Percentiles rank a stretch among this genome's conserved stretches.
Conservation (phyloP, 2,329 filamentous ascomycete genomes). For the Thermothelomyces thermophilus region DNA sequence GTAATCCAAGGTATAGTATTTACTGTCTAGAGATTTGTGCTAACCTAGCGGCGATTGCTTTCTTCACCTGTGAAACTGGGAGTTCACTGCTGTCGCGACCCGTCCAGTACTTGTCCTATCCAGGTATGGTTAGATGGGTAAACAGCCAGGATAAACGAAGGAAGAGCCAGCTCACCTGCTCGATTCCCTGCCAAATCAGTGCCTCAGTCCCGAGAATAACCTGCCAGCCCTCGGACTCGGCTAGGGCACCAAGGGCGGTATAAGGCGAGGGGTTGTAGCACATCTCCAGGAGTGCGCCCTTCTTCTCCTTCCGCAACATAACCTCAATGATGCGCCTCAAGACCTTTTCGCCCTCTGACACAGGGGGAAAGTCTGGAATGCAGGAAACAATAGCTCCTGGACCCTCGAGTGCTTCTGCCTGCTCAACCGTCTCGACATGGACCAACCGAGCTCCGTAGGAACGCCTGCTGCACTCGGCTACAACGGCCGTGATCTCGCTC, state of each 20-base stretch:
- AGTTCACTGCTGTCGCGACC: slow-evolving; percentile 52
- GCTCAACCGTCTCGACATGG: slow-evolving; percentile 54
- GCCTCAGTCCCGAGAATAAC: slow-evolving; percentile 71
- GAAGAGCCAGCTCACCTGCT: slow-evolving; percentile 42
- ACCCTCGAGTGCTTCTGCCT: slow-evolving; percentile 51
- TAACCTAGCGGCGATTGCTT: slow-evolving; percentile 40
- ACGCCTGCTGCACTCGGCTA: slow-evolving; percentile 53
- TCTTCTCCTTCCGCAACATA: slow-evolving; percentile 42
- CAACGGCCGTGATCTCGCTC: slow-evolving; percentile 59
- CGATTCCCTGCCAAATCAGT: slow-evolving; percentile 69
- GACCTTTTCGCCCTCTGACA: slow-evolving; percentile 53
- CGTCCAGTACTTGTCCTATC: slow-evolving; percentile 53
- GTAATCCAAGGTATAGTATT: too few species aligned
- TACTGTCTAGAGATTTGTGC: slow-evolving; percentile 29
- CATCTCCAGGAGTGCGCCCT: slow-evolving; percentile 72
- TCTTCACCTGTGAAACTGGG: slow-evolving; percentile 54
- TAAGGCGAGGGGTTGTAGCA: slow-evolving; percentile 71
- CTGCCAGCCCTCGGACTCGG: slow-evolving; percentile 59
- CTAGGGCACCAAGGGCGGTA: slow-evolving; percentile 58
- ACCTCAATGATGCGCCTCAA: slow-evolving; percentile 51
- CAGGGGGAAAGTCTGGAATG: slow-evolving; percentile 69
- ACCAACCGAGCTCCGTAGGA: slow-evolving; percentile 55
- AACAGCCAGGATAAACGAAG: not conserved
- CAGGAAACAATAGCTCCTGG: slow-evolving; percentile 66
- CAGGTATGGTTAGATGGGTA: not conserved